Conservation (phyloP, 208 protist species). For the Leishmania braziliensis region DNA sequence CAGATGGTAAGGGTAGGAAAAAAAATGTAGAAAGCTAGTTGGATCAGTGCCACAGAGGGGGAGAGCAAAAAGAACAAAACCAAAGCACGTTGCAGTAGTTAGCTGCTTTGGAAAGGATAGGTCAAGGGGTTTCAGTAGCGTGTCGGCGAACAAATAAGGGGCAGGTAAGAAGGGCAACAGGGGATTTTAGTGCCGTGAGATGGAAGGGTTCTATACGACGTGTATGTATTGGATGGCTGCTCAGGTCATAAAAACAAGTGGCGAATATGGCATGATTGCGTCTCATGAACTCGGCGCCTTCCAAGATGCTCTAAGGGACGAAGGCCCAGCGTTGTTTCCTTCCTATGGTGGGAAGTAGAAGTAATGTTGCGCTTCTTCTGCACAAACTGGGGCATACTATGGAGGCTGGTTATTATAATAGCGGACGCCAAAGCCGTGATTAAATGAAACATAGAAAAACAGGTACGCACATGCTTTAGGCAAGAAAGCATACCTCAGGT, state of each 20-base stretch:
- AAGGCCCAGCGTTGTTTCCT: neutral
- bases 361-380: neutral
- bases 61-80: neutral
- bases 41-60: neutral
- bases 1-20: neutral
- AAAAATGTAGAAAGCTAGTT: neutral
- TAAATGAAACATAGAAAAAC: neutral
- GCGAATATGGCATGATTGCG: neutral
- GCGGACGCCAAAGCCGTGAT: neutral
- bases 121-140: neutral
- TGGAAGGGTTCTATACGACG: neutral
- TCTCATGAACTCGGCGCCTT: neutral
- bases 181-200: neutral
- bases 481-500: neutral
- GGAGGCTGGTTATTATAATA: neutral
- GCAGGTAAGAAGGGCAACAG: neutral
- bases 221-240: neutral
- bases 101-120: neutral
- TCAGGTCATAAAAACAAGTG: neutral
- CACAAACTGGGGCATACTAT: neutral
- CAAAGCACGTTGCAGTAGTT: neutral
- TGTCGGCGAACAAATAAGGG: neutral
- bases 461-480: neutral
- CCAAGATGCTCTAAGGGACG: neutral
- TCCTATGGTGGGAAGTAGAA: neutral